A percentile compares a stretch with the other conserved stretches of the same genome.
Evolutionary conservation across 345 rosid species (phyloP).

Genomic region (Populus ilicifolia): DNA sequence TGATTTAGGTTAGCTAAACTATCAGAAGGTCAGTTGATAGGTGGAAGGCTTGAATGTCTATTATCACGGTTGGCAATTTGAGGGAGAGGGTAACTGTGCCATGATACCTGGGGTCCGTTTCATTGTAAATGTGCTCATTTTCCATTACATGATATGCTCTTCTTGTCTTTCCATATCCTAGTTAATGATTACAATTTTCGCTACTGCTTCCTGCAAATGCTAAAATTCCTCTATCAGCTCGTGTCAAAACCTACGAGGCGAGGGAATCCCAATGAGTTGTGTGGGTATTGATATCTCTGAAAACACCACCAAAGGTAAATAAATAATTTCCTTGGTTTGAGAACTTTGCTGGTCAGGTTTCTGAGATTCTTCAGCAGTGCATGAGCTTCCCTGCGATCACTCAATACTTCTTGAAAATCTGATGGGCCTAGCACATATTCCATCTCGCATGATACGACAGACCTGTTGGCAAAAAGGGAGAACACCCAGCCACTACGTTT

Average conservation of each 20-base stretch:
- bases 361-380: conserved; percentile 61
- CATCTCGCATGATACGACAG: conserved; percentile 85
- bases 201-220: conserved; percentile 69
- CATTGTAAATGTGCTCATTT: background rate
- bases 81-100: conserved; percentile 79
- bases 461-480: conserved; percentile 74
- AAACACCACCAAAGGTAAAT: background rate
- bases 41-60: conserved; percentile 84
- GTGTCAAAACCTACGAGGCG: conserved; percentile 60
- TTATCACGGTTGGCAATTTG: conserved; percentile 99
- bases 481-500: conserved; percentile 76
- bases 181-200: background rate
- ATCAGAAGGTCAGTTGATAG: conserved; percentile 87
- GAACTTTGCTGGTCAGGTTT: conserved; percentile 78
- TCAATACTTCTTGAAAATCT: conserved; percentile 89
- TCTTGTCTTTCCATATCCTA: background rate
- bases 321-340: conserved; percentile 89
- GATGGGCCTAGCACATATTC: conserved; percentile 93
- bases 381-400: conserved; percentile 90
- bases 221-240: conserved; percentile 70
- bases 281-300: conserved; percentile 87
- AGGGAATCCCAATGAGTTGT: conserved; percentile 85
- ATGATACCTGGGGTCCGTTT: conserved; percentile 85
- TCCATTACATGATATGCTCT: background rate
- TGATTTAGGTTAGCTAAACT: conserved; percentile 74